A percentile compares a stretch with the other conserved stretches of the same genome.
phyloP scores from a whole-genome alignment of 176 grass and related monocot genomes.

The Microstegium vimineum region DNA sequence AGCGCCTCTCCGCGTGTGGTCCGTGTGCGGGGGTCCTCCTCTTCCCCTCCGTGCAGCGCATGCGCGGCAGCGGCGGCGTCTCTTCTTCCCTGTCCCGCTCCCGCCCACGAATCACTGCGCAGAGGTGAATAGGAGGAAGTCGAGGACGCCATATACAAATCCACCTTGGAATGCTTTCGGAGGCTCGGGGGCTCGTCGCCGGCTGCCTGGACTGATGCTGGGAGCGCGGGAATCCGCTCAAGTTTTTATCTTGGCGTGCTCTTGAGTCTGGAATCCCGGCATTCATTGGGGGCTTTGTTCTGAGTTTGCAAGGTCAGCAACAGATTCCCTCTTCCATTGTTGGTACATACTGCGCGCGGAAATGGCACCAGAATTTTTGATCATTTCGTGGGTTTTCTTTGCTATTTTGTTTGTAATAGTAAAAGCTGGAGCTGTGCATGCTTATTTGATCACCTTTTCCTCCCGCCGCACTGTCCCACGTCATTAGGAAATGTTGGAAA shows the following conservation, averaged over 20 bases:
- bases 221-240: neutral
- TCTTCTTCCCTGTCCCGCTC: slow-evolving; percentile 4
- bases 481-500: neutral
- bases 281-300: too few species aligned
- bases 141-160: neutral
- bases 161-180: neutral
- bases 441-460: neutral
- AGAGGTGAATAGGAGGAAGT: neutral
- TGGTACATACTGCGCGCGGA: neutral
- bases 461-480: neutral
- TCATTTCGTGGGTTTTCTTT: neutral
- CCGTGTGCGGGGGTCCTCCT: neutral
- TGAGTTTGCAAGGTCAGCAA: slow-evolving; percentile 10
- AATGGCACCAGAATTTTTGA: neutral
- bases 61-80: neutral
- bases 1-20: slow-evolving; percentile 20
- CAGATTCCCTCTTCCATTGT: neutral
- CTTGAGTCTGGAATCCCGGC: too few species aligned
- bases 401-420: neutral
- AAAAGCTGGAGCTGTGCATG: neutral
- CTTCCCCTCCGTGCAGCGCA: neutral
- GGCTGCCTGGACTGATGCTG: neutral
- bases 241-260: neutral
- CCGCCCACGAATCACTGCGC: slow-evolving; percentile 6
- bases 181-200: neutral